Evolutionary conservation across 2,329 filamentous ascomycete species (phyloP).

Genomic region (Cytospora chrysosperma): DNA sequence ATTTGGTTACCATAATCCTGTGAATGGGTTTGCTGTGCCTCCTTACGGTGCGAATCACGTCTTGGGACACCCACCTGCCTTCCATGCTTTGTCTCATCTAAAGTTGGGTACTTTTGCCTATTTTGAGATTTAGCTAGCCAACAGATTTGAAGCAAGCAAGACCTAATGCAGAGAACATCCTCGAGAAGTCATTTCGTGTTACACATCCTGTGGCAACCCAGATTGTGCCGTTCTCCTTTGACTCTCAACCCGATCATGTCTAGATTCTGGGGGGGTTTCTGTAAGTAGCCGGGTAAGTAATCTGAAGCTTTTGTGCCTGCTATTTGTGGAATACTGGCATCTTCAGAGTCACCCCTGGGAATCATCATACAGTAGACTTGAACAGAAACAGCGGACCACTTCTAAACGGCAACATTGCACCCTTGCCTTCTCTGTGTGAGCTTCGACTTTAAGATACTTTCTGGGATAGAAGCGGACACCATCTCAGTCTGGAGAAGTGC

Average conservation of each 20-base stretch:
- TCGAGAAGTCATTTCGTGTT: background rate
- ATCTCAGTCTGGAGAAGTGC: background rate
- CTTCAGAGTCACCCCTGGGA: background rate
- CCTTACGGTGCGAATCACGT: background rate
- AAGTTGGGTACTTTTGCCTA: background rate
- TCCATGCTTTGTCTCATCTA: background rate
- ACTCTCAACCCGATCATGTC: background rate
- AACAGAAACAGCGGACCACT: background rate
- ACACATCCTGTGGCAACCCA: slow-evolving; percentile 3
- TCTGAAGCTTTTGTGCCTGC: background rate
- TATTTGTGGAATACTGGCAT: background rate
- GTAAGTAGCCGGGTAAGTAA: background rate
- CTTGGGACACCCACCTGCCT: background rate
- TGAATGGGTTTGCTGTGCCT: too few relatives aligned
- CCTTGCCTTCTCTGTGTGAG: background rate
- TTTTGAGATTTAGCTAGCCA: background rate
- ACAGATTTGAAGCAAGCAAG: background rate
- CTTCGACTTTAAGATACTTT: background rate
- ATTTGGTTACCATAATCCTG: too few relatives aligned
- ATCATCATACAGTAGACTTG: background rate
- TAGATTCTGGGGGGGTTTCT: background rate
- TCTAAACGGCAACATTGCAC: too few relatives aligned
- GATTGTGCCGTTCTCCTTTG: background rate
- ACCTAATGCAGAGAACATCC: background rate
- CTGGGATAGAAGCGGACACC: background rate